phyloP scores from a whole-genome alignment of 2,329 filamentous ascomycete genomes.

The Fusarium fracticaudum region DNA sequence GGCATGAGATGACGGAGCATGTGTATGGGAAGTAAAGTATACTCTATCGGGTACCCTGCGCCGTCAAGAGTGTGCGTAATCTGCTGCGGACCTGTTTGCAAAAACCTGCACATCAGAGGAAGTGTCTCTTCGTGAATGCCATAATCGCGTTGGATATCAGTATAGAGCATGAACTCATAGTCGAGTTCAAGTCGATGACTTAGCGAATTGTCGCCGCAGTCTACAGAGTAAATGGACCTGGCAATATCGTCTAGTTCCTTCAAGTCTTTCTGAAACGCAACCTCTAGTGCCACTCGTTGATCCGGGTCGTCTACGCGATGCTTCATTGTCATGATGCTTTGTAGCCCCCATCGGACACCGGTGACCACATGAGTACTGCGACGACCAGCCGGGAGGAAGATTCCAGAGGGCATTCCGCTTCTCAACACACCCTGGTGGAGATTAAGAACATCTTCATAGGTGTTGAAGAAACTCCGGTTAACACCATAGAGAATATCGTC shows the following conservation, averaged over 20 bases:
- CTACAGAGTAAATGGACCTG: background rate
- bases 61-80: background rate
- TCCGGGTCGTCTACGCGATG: background rate
- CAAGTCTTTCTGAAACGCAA: background rate
- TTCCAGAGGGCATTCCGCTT: fast-evolving
- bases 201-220: background rate
- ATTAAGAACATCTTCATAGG: background rate
- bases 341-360: constrained; percentile 20
- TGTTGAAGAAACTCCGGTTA: background rate
- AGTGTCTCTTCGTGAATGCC: background rate
- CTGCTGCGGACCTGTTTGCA: background rate
- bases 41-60: constrained; percentile 13
- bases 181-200: background rate
- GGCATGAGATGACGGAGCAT: background rate
- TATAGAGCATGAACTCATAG: constrained; percentile 17
- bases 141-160: constrained; percentile 10
- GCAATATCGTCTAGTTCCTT: background rate
- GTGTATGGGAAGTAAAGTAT: constrained; percentile 12
- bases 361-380: constrained; percentile 23
- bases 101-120: background rate
- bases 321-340: constrained; percentile 7
- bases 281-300: background rate
- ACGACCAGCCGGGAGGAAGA: fast-evolving
- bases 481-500: background rate
- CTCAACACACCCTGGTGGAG: fast-evolving